These are phyloP conservation scores for Magnusiomyces magnusii DNA, from an alignment of 1,139 yeast genomes.

Conservation along the genomic window DNA sequence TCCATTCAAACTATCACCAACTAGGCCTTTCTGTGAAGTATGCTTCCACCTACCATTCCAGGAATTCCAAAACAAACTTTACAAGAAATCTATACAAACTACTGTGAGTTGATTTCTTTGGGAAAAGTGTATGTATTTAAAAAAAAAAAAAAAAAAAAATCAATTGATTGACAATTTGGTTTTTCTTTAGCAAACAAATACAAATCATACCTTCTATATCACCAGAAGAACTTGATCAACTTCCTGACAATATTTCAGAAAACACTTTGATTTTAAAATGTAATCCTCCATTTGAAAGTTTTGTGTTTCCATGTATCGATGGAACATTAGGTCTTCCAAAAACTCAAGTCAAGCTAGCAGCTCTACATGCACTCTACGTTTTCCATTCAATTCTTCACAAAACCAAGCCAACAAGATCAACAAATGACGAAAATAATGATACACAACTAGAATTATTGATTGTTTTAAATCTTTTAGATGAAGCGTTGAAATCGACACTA, in stretches of 20 bases:
- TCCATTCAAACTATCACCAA: neutral
- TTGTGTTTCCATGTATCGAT: neutral
- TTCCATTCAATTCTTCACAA: constrained; percentile 10
- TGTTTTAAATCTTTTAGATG: neutral
- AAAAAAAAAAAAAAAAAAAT: no score
- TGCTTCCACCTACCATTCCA: neutral
- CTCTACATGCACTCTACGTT: neutral
- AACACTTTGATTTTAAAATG: neutral
- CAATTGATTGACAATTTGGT: no score
- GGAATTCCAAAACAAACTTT: neutral
- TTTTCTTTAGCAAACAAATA: neutral
- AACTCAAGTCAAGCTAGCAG: constrained; percentile 18
- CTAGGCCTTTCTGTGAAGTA: neutral
- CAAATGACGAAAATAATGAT: neutral
- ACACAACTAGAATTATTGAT: constrained; percentile 4
- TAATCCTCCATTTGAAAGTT: neutral
- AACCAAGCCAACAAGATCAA: neutral
- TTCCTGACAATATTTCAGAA: neutral
- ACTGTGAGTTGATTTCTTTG: neutral
- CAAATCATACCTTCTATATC: neutral
- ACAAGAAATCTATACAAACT: neutral
- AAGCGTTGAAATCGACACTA: constrained; percentile 16
- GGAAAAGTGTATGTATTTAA: constrained; percentile 1
- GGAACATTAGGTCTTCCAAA: constrained; percentile 26
- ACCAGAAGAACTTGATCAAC: neutral